phyloP scores from a whole-genome alignment of 495 filamentous ascomycete species.

The Penicillium tannophilum region DNA sequence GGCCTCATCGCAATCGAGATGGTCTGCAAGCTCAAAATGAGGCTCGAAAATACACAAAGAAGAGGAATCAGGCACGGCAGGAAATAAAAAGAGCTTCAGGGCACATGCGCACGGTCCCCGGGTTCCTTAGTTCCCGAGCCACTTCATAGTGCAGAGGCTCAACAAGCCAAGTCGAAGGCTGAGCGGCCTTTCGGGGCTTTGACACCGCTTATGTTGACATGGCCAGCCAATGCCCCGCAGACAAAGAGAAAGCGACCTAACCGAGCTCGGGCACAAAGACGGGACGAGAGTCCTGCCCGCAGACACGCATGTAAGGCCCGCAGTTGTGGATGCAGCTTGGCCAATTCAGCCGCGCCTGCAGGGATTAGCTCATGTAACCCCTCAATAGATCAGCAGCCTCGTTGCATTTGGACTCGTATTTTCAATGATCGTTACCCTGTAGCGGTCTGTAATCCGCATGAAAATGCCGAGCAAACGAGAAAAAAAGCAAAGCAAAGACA shows the following conservation, averaged over 20 bases:
- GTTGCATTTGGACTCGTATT: not conserved
- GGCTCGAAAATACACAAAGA: constrained; percentile 3
- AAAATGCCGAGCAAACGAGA: not conserved
- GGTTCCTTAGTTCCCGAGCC: not conserved
- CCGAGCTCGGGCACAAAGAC: constrained; percentile 1
- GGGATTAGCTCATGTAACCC: constrained; percentile 4
- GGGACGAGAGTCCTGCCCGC: constrained; percentile 1
- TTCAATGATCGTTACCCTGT: not conserved
- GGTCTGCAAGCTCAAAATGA: not conserved
- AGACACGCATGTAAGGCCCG: constrained; percentile 1
- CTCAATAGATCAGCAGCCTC: constrained; percentile 11
- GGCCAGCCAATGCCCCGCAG: not conserved
- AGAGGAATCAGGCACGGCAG: not conserved
- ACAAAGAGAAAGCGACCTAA: constrained; percentile 1
- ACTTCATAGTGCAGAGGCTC: not conserved
- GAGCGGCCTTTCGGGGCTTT: not conserved
- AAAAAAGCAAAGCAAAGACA: not conserved
- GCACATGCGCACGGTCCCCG: constrained; percentile 11
- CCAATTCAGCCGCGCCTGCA: constrained; percentile 16
- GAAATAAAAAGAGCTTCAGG: not conserved
- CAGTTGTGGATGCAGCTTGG: constrained; percentile 1
- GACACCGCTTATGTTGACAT: not conserved
- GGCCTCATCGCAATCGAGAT: constrained; percentile 15
- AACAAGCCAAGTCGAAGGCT: not conserved
- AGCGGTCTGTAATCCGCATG: not conserved